Evolutionary conservation across 2,329 filamentous ascomycete species (phyloP).

Genomic region (Penicillium sp.): DNA sequence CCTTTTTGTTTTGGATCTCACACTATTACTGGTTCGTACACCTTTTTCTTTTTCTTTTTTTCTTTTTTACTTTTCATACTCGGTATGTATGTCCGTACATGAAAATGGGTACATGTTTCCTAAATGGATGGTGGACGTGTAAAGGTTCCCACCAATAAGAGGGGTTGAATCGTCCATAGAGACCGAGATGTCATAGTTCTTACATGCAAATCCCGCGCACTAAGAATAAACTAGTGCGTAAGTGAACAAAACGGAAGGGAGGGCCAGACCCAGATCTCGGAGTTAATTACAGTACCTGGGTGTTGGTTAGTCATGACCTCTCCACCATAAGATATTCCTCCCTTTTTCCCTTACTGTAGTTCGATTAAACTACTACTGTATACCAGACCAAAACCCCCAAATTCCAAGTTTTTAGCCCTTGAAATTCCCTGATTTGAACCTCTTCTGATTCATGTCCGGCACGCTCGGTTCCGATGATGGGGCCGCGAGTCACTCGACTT

Average conservation of each 20-base stretch:
- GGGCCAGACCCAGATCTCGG: constrained; percentile 5
- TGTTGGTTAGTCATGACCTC: constrained; percentile 15
- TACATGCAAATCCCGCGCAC: neutral
- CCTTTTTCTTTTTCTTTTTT: neutral
- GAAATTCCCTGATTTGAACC: neutral
- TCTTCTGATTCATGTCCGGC: neutral
- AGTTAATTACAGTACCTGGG: neutral
- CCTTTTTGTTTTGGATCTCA: neutral
- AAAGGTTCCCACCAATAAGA: neutral
- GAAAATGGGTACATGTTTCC: neutral
- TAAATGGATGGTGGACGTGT: neutral
- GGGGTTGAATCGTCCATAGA: neutral
- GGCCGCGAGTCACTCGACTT: neutral
- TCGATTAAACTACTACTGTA: neutral
- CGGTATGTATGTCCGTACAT: neutral
- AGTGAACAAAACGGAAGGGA: neutral
- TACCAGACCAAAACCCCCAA: no score
- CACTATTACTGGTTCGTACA: neutral
- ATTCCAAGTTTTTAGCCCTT: neutral
- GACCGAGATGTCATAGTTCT: neutral
- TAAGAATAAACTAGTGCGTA: neutral
- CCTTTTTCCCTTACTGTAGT: neutral
- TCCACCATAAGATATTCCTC: neutral
- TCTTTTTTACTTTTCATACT: neutral
- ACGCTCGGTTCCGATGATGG: neutral